Base-by-base conservation (phyloP, 2,329 filamentous ascomycete species). In the Cladosporium velox region DNA sequence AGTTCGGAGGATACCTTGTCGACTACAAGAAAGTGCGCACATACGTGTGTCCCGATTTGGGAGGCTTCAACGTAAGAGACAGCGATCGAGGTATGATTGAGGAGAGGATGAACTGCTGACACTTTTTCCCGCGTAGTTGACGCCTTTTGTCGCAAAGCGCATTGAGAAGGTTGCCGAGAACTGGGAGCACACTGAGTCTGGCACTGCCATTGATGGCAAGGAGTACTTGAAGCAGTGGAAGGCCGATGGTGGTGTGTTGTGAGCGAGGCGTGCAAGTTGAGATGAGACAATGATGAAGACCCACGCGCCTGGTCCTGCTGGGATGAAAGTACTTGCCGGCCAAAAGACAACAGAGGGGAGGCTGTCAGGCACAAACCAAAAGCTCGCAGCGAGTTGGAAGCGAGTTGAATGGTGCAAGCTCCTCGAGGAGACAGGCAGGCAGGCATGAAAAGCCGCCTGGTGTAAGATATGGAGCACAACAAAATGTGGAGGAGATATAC, bases 21-120 rank as follows among this genome's bases (percentile, higher is more conserved):
- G 91, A 98, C 71, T 96, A 86, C 85, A 80, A 84, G 65, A 97
- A 96, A 81, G 92, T 98, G 75, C 89, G 94, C 79, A 97, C 93
- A 64, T 99, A 93, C 78, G 90, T 91, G 65, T 91, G 91, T 72
- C 93, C 94, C 0, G 79, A 87, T 57, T 78, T 96, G 67, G 83
- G 84, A 28, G 84, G 85, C 6, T 95, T 91, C 80, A 90, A 90
- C 82, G 93, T 95, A 68, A 62, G 74, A 68, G 4, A 14, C 7
- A 61, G 2, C 8, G 8, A 10, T 44, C 10, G 2, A 2, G 6
- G 24, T 30, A 10, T 10, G 12, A 34, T 34, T 11, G 32, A 11
- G 32, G 32, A 34, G 32, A 34, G 32, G 32, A 34, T 11, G 8
- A 11, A 11, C 11, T 15, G 47, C 47, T 52, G 49, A 52, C 4